Evolutionary conservation across 108 stramenopile genomes (phyloP).

Genomic region (Nannochloropsis gaditana): DNA sequence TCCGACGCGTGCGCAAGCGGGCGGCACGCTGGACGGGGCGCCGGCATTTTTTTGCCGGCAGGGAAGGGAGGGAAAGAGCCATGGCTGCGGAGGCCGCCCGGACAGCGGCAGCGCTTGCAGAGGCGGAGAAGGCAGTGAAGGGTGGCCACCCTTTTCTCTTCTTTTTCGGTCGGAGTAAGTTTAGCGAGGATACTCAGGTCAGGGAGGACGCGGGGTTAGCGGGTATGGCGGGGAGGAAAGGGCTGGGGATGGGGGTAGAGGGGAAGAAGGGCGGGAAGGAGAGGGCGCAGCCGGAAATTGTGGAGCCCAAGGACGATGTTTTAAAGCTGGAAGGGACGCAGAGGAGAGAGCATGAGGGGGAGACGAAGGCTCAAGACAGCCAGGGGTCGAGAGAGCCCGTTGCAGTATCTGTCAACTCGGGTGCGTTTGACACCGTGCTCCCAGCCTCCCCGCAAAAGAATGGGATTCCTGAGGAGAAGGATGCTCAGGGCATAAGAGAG

Average conservation of each 20-base stretch:
- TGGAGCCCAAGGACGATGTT: not conserved
- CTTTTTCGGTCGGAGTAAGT: not conserved
- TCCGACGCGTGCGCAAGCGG: constrained; percentile 21
- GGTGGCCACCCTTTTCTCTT: not conserved
- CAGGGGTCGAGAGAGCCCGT: no score
- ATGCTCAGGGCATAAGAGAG: no score
- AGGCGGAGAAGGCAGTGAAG: not conserved
- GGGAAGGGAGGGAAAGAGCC: not conserved
- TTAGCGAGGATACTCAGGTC: no score
- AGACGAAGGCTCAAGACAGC: not conserved
- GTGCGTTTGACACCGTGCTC: no score
- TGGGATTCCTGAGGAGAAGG: no score
- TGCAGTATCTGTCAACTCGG: no score
- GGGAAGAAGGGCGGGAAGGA: not conserved
- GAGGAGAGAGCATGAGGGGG: not conserved
- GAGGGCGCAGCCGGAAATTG: not conserved
- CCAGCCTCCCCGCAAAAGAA: no score
- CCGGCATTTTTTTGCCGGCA: constrained; percentile 37
- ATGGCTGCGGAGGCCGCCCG: not conserved
- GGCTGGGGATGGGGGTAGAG: not conserved
- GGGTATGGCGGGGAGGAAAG: not conserved
- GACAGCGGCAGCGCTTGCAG: not conserved
- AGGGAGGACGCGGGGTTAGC: not conserved
- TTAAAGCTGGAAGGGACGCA: not conserved
- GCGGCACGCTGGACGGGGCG: constrained; percentile 33